A percentile compares a stretch with the other conserved stretches of the same genome.
phyloP scores from a whole-genome alignment of 345 rosid species.

The Corymbia maculata region DNA sequence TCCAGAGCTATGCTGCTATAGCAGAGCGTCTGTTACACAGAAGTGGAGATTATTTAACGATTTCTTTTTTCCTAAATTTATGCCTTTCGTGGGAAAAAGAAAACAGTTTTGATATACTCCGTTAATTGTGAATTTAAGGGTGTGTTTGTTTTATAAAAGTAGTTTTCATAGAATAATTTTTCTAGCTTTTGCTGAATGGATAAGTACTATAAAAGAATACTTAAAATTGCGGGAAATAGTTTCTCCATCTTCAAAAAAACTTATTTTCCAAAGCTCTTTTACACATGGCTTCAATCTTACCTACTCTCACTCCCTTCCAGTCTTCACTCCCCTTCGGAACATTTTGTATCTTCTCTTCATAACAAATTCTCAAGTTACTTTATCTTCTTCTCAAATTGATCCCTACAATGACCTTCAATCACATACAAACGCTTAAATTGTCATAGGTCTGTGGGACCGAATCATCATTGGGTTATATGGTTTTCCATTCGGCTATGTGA shows the following conservation, averaged over 20 bases:
- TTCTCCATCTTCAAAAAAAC: not conserved
- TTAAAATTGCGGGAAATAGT: not conserved
- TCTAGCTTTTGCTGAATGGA: not conserved
- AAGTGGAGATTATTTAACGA: not conserved
- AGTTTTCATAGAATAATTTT: not conserved
- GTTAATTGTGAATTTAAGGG: not conserved
- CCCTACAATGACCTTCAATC: not conserved
- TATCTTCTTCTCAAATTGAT: not conserved
- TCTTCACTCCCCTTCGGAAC: not conserved
- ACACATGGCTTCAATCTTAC: not conserved
- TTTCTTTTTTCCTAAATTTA: not conserved
- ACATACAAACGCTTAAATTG: not conserved
- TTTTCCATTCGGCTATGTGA: not conserved
- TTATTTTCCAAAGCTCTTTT: not conserved
- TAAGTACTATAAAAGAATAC: not conserved
- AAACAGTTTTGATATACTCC: not conserved
- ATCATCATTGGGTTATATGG: not conserved
- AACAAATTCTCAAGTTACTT: not conserved
- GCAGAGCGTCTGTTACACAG: not conserved
- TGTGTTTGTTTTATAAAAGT: not conserved
- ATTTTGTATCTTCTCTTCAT: not conserved
- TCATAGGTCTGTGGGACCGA: not conserved
- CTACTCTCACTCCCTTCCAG: not conserved
- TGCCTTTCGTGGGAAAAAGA: not conserved
- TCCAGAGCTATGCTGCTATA: not conserved